Evolutionary conservation across 1,284 basidiomycete species (phyloP).

Genomic region (Ceratobasidium sp.): DNA sequence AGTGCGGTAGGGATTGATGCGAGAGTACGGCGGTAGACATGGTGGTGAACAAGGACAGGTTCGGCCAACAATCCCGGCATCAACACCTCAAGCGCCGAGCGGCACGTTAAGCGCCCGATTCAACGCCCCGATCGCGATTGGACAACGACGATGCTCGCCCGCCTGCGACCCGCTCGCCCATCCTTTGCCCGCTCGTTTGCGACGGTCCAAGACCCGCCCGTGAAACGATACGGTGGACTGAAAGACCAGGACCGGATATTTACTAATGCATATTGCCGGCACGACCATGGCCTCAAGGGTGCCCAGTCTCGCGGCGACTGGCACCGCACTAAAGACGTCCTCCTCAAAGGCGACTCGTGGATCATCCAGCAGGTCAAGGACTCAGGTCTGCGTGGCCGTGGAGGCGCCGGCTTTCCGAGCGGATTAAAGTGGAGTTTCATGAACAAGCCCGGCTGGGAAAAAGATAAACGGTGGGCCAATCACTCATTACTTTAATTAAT

Average conservation of each 20-base stretch:
- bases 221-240: slow-evolving; percentile 85
- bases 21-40: slow-evolving; percentile 27
- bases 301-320: slow-evolving; percentile 95
- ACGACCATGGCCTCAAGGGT: slow-evolving; percentile 90
- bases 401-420: slow-evolving; percentile 96
- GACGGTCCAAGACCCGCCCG: slow-evolving; percentile 77
- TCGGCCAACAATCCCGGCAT: no score
- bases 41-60: no score
- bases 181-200: slow-evolving; percentile 60
- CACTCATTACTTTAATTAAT: background rate
- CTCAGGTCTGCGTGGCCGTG: slow-evolving; percentile 93
- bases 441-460: slow-evolving; percentile 99
- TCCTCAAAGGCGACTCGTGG: slow-evolving; percentile 96
- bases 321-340: slow-evolving; percentile 96
- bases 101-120: slow-evolving; percentile 18
- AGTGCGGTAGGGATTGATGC: background rate
- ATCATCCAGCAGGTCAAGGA: slow-evolving; percentile 97
- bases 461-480: slow-evolving; percentile 75
- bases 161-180: background rate
- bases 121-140: slow-evolving; percentile 34
- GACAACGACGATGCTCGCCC: slow-evolving; percentile 14
- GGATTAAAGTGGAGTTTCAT: slow-evolving; percentile 99
- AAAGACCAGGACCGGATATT: slow-evolving; percentile 95
- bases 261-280: slow-evolving; percentile 82
- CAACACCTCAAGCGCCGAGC: slow-evolving; percentile 9